Evolutionary conservation across 1,284 basidiomycete genomes (phyloP), one percentile per base, ranked within the genome.

Genomic region (Taiwanofungus camphoratus): DNA sequence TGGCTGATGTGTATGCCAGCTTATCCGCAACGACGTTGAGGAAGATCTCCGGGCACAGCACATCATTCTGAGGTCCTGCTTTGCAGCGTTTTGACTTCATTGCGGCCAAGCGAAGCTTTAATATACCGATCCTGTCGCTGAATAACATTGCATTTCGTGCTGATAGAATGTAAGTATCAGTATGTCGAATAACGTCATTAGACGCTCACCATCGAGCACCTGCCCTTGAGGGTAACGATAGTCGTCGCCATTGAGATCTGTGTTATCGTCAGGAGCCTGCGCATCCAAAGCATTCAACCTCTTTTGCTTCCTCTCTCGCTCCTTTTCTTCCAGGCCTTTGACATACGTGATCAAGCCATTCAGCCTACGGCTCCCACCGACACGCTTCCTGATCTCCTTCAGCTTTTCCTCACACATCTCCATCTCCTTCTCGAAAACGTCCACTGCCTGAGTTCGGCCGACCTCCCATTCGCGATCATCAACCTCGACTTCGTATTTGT

Each of bases 11-110:
- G 61, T 94, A 89, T 0, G 95, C 92, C 26, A 99, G 75, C 67
- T 99, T 98, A 64, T 98, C 92, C 2, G 95, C 92, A 8, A 99
- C 92, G 22, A 96, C 92, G 54, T 93, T 87, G 48, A 99, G 73
- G 76, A 99, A 99, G 0, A 90, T 87, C 63, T 99, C 96, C 0
- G 96, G 96, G 63, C 96, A 99, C 59, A 98, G 79, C 2, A 84
- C 75, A 43, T 94, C 87, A 50, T 79, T 88, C 36, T 90, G 82
- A 1, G 93, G 92, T 0, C 95, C 94, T 0, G 73, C 68, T 45
- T 82, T 82, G 66, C 96, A 99, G 33, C 92, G 82, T 58, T 85
- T 87, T 1, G 90, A 90, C 59, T 85, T 89, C 50, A 99, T 75
- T 0, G 92, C 85, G 37, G 79, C 73, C 15, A 92, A 71, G 2